Evolutionary conservation across 805 yeast species (phyloP).

Genomic region (Brettanomyces naardenensis): DNA sequence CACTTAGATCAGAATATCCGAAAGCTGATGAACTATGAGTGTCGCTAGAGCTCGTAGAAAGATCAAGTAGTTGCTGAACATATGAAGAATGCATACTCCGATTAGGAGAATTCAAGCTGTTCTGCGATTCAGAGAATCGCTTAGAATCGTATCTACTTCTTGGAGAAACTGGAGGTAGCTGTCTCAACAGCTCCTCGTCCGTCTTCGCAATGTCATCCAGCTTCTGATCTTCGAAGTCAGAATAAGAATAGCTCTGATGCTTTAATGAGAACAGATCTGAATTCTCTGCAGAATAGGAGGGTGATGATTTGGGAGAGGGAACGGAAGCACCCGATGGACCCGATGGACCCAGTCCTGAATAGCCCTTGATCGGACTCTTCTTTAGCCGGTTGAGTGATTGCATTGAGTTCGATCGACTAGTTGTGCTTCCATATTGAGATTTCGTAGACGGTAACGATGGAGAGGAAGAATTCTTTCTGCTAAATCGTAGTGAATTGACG

Average conservation of each 20-base stretch:
- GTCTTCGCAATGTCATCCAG: slow-evolving; percentile 3
- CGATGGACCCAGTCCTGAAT: not conserved
- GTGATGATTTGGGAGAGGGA: not conserved
- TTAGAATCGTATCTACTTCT: slow-evolving; percentile 19
- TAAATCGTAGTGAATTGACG: not conserved
- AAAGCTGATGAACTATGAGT: slow-evolving; percentile 35
- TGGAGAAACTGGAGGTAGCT: slow-evolving; percentile 31
- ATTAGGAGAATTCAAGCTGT: not conserved
- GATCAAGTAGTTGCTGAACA: slow-evolving; percentile 21
- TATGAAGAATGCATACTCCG: slow-evolving; percentile 15
- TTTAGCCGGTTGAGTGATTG: not conserved
- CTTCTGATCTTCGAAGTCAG: slow-evolving; percentile 7
- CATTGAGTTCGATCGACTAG: not conserved
- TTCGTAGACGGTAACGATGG: slow-evolving; percentile 1
- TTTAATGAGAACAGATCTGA: slow-evolving; percentile 7
- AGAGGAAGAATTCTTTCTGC: not conserved
- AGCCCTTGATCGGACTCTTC: not conserved
- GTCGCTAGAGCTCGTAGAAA: slow-evolving; percentile 27
- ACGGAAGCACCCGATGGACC: not conserved
- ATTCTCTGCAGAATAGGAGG: slow-evolving; percentile 6
- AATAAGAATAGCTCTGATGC: slow-evolving; percentile 5
- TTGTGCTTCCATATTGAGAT: not conserved
- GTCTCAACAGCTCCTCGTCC: slow-evolving; percentile 3
- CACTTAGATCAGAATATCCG: slow-evolving; percentile 67
- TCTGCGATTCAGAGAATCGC: not conserved